Evolutionary conservation across 2,329 filamentous ascomycete species (phyloP).

Genomic region (Stagonosporopsis chrysanthemi): DNA sequence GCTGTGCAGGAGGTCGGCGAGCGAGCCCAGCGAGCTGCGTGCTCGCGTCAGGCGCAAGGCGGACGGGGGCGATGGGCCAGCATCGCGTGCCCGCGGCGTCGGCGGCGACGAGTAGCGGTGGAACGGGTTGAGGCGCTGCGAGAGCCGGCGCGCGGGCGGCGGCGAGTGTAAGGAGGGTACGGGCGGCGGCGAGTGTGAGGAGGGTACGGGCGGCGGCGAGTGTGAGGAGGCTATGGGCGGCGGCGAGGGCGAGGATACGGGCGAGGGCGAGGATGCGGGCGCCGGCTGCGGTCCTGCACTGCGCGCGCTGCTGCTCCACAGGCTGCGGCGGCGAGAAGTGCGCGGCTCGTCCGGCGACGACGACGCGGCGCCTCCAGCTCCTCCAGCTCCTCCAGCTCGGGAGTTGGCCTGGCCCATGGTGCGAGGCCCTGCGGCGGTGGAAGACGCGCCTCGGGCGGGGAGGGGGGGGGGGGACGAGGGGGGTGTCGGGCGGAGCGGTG

Average conservation of each 20-base stretch:
- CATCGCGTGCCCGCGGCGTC: not conserved
- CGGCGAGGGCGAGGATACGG: no score
- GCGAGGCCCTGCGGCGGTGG: slow-evolving; percentile 36
- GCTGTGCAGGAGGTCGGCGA: slow-evolving; percentile 41
- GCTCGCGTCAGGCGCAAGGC: slow-evolving; percentile 45
- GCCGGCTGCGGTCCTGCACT: no score
- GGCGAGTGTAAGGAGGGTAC: not conserved
- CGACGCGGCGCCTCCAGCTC: no score
- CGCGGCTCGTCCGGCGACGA: slow-evolving; percentile 1
- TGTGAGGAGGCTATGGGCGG: no score
- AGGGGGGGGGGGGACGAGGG: not conserved
- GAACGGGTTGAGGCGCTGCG: slow-evolving; percentile 41
- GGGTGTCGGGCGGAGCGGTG: slow-evolving; percentile 8
- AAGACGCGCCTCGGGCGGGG: slow-evolving; percentile 27
- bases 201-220: no score
- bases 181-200: no score
- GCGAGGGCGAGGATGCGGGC: slow-evolving; percentile 23
- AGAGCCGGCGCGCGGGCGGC: slow-evolving; percentile 26
- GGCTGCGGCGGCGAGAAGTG: slow-evolving; percentile 36
- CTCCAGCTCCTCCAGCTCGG: slow-evolving; percentile 17
- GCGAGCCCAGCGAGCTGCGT: slow-evolving; percentile 48
- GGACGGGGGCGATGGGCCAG: not conserved
- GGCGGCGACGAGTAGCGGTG: slow-evolving; percentile 34
- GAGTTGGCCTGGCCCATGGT: slow-evolving; percentile 52
- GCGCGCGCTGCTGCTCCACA: no score